Percentiles rank a stretch among this genome's conserved stretches.
phyloP scores from a whole-genome alignment of 1,284 basidiomycete genomes.

The Phlebopus sp. region DNA sequence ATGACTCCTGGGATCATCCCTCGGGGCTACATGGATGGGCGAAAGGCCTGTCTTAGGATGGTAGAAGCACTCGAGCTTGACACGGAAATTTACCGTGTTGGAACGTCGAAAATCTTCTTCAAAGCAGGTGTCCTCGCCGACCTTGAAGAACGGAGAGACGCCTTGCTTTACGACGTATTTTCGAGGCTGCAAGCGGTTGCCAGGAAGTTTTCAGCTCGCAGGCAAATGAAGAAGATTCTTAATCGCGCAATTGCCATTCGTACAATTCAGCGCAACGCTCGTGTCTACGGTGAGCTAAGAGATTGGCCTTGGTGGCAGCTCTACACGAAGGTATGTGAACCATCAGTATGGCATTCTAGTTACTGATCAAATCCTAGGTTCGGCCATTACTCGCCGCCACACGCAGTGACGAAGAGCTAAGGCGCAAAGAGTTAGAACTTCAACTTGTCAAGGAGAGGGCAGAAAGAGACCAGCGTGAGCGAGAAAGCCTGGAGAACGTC shows the following conservation, averaged over 20 bases:
- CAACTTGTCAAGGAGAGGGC: conserved; percentile 80
- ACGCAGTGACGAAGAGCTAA: conserved; percentile 88
- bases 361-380: conserved; percentile 47
- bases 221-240: conserved; percentile 94
- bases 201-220: conserved; percentile 81
- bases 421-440: conserved; percentile 86
- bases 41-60: conserved; percentile 93
- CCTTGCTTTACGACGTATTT: conserved; percentile 86
- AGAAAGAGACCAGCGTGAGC: conserved; percentile 81
- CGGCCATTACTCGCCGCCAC: conserved; percentile 92
- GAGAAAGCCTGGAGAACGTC: conserved; percentile 73
- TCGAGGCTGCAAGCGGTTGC: conserved; percentile 84
- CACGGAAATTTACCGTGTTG: conserved; percentile 83
- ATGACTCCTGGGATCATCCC: conserved; percentile 92
- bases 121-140: conserved; percentile 99
- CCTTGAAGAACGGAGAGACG: conserved; percentile 91
- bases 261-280: conserved; percentile 92
- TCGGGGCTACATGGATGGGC: conserved; percentile 94
- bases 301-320: conserved; percentile 99
- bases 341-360: conserved; percentile 3
- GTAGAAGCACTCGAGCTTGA: conserved; percentile 89
- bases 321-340: conserved; percentile 74
- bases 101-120: conserved; percentile 98
- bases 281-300: conserved; percentile 83
- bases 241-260: conserved; percentile 90